phyloP scores from a whole-genome alignment of 768 basidiomycete genomes.

The Podaxis carcinomalis region DNA sequence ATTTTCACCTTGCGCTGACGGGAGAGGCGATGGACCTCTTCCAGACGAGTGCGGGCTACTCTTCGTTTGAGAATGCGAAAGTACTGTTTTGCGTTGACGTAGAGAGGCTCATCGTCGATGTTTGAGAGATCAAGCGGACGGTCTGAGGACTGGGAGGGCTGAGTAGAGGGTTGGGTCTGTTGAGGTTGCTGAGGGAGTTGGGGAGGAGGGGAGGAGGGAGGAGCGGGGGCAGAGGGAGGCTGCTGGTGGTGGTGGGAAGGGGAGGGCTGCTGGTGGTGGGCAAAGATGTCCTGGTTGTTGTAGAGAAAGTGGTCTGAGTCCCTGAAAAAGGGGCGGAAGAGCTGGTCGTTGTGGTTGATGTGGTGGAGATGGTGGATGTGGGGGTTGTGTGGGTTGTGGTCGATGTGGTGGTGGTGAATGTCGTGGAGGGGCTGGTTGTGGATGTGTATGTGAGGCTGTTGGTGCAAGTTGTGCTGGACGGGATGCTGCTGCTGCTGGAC shows the following conservation, averaged over 20 bases:
- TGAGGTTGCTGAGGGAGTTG: slow-evolving; percentile 16
- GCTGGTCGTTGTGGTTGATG: slow-evolving; percentile 22
- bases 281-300: slow-evolving; percentile 21
- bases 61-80: slow-evolving; percentile 96
- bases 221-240: background rate
- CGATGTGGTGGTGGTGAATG: slow-evolving; percentile 21
- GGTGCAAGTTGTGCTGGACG: slow-evolving; percentile 20
- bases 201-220: slow-evolving; percentile 14
- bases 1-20: slow-evolving; percentile 80
- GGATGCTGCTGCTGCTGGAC: slow-evolving; percentile 26
- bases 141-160: slow-evolving; percentile 16
- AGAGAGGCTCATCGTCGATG: slow-evolving; percentile 95
- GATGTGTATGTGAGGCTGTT: slow-evolving; percentile 13
- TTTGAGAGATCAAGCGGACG: slow-evolving; percentile 12
- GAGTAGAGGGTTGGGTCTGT: slow-evolving; percentile 10
- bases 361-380: background rate
- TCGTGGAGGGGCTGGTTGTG: slow-evolving; percentile 8
- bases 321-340: slow-evolving; percentile 22
- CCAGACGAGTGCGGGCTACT: slow-evolving; percentile 83
- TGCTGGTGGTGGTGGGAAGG: slow-evolving; percentile 14
- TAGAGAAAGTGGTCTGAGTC: slow-evolving; percentile 16
- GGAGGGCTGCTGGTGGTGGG: slow-evolving; percentile 16
- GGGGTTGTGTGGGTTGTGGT: slow-evolving; percentile 15
- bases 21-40: slow-evolving; percentile 91
- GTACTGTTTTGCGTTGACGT: slow-evolving; percentile 99